A percentile compares a stretch with the other conserved stretches of the same genome.
These are phyloP conservation scores for Euphorbia tirucalli DNA, from an alignment of 345 rosid species.

Conservation along the genomic window DNA sequence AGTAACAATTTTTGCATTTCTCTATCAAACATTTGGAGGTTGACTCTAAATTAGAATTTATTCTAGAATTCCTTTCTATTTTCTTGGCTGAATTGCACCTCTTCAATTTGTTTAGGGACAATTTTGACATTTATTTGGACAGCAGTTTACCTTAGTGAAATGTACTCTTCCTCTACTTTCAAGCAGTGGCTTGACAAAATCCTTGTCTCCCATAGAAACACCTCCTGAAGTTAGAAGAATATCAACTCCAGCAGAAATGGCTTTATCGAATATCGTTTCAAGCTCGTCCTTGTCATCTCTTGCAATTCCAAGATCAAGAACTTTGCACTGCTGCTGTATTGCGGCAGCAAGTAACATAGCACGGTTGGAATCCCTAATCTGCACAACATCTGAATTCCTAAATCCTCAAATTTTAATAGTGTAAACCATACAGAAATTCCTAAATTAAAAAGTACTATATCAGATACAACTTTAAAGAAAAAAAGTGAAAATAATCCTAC, in stretches of 20 bases:
- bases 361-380: constrained; percentile 97
- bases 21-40: background rate
- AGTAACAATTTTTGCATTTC: background rate
- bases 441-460: background rate
- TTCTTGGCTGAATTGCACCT: background rate
- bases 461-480: background rate
- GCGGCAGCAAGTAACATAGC: constrained; percentile 85
- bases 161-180: constrained; percentile 65
- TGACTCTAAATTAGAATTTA: background rate
- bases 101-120: background rate
- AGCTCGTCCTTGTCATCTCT: constrained; percentile 70
- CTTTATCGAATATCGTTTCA: constrained; percentile 59
- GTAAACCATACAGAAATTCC: constrained; percentile 14
- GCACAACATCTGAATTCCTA: constrained; percentile 29
- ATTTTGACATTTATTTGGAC: background rate
- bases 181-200: constrained; percentile 83
- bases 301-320: constrained; percentile 82
- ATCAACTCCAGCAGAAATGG: constrained; percentile 60
- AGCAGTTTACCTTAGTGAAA: constrained; percentile 60
- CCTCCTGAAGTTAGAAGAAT: constrained; percentile 93
- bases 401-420: constrained; percentile 18
- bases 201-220: constrained; percentile 98
- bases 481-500: background rate
- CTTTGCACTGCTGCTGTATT: constrained; percentile 69
- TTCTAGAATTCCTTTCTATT: background rate